Evolutionary conservation across 192 early-diverging fungal genomes (phyloP).

Genomic region (Backusella tuberculispora): DNA sequence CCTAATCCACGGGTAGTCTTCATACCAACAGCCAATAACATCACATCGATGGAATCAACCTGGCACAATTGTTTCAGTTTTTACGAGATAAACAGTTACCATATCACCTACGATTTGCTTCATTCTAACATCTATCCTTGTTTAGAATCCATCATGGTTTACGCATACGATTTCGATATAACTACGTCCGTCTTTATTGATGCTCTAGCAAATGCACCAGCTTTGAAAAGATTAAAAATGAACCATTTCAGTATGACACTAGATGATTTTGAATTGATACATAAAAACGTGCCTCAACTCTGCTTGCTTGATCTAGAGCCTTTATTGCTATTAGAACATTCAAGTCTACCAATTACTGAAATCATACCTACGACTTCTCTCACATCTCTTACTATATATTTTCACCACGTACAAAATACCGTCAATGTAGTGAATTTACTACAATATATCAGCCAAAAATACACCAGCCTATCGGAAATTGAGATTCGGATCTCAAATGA

Average conservation of each 20-base stretch:
- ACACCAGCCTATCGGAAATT: background rate
- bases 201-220: background rate
- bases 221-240: background rate
- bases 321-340: background rate
- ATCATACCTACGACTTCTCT: background rate
- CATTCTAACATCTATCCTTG: background rate
- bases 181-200: background rate
- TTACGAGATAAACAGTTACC: background rate
- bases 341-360: background rate
- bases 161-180: background rate
- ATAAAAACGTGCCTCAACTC: background rate
- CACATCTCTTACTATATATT: background rate
- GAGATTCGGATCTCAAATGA: background rate
- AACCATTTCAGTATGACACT: background rate
- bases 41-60: background rate
- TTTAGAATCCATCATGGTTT: background rate
- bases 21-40: background rate
- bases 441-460: background rate
- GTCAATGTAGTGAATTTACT: background rate
- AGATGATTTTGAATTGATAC: background rate
- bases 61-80: background rate
- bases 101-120: background rate
- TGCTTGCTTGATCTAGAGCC: background rate
- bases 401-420: background rate
- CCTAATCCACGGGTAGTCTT: background rate